These are phyloP conservation scores for Cladorrhinum samala DNA, from an alignment of 495 filamentous ascomycete species.

Conservation along the genomic window DNA sequence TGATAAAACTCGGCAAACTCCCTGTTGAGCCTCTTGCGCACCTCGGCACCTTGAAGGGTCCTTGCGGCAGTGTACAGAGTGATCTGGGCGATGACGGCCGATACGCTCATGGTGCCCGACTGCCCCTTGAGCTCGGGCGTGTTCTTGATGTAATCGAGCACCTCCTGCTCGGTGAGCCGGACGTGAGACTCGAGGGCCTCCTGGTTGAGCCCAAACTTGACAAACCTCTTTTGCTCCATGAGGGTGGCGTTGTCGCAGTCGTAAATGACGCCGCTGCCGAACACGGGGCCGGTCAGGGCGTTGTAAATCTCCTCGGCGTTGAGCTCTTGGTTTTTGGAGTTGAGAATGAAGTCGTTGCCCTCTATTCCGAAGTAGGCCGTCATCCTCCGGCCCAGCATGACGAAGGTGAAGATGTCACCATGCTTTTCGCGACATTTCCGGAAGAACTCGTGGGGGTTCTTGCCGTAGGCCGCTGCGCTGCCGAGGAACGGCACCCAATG, in stretches of 20 bases:
- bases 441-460: conserved; percentile 3
- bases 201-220: conserved; percentile 63
- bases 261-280: conserved; percentile 72
- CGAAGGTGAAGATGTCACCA: conserved; percentile 74
- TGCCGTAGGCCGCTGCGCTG: conserved; percentile 7
- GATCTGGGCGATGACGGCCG: conserved; percentile 55
- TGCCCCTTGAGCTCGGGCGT: conserved; percentile 48
- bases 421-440: conserved; percentile 35
- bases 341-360: conserved; percentile 74
- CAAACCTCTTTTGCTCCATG: conserved; percentile 79
- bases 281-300: conserved; percentile 69
- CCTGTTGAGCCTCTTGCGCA: conserved; percentile 52
- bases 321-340: conserved; percentile 68
- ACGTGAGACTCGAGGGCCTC: conserved; percentile 58
- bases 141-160: conserved; percentile 50
- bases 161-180: conserved; percentile 56
- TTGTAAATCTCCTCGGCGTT: conserved; percentile 71
- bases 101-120: conserved; percentile 48
- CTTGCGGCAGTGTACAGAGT: conserved; percentile 65
- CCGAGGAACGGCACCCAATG: conserved; percentile 10
- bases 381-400: conserved; percentile 67
- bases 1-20: conserved; percentile 59
- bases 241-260: conserved; percentile 73
- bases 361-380: conserved; percentile 66
- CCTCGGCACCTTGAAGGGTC: conserved; percentile 63